phyloP scores from a whole-genome alignment of 306 rosid genomes.

The Castanea mollissima region DNA sequence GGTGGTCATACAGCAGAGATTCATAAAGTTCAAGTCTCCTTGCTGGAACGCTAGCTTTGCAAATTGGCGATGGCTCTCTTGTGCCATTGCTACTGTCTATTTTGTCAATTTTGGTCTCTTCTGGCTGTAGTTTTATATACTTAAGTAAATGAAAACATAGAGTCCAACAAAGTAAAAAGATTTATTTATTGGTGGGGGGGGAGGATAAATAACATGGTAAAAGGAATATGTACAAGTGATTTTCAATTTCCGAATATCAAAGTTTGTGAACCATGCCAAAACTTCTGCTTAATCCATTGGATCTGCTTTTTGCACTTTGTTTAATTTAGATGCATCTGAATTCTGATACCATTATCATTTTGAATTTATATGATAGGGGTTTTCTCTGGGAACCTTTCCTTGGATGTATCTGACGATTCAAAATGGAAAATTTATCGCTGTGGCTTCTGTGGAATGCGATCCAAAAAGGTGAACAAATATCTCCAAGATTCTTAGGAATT shows the following conservation, averaged over 20 bases:
- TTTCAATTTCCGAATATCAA: neutral
- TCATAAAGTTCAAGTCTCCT: neutral
- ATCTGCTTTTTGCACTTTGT: neutral
- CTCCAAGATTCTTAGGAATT: neutral
- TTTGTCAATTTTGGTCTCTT: neutral
- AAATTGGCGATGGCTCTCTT: neutral
- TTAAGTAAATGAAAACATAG: neutral
- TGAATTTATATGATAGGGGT: conserved; percentile 41
- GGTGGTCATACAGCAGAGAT: neutral
- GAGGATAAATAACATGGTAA: neutral
- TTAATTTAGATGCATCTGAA: neutral
- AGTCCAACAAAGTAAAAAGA: no score
- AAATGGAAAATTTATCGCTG: conserved; percentile 67
- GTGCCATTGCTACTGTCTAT: neutral
- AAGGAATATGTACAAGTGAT: neutral
- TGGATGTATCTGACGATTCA: conserved; percentile 57
- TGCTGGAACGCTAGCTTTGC: neutral
- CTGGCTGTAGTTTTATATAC: neutral
- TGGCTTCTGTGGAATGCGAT: conserved; percentile 97
- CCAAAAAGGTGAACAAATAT: conserved; percentile 61
- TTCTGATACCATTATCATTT: conserved; percentile 4
- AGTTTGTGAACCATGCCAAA: neutral
- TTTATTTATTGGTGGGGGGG: no score
- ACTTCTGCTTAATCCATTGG: neutral
- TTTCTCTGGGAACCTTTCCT: conserved; percentile 82